Evolutionary conservation across 306 rosid species (phyloP).

Genomic region (Ormosia emarginata): DNA sequence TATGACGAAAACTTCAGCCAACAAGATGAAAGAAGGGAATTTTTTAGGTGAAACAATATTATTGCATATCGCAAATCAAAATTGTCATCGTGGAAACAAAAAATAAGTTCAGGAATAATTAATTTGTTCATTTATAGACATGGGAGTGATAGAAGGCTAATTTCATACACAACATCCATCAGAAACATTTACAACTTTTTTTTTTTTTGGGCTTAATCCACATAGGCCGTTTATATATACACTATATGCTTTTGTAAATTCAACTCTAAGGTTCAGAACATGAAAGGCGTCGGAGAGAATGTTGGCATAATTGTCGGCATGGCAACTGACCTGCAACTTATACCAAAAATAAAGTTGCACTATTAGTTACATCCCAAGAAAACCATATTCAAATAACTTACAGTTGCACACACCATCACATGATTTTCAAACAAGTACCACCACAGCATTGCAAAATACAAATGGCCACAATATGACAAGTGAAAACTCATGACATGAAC

Average conservation of each 20-base stretch:
- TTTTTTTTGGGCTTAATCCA: too few relatives aligned
- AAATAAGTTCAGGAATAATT: not conserved
- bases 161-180: too few relatives aligned
- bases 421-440: not conserved
- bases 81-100: not conserved
- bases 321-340: constrained; percentile 40
- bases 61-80: not conserved
- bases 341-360: not conserved
- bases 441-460: not conserved
- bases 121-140: not conserved
- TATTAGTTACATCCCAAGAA: not conserved
- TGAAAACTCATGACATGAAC: not conserved
- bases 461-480: not conserved
- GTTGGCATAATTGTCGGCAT: constrained; percentile 38
- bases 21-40: too few relatives aligned
- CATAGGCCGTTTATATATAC: not conserved
- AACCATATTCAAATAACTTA: not conserved
- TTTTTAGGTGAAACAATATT: too few relatives aligned
- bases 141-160: too few relatives aligned
- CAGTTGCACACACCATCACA: not conserved
- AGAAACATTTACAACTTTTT: too few relatives aligned
- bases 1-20: too few relatives aligned
- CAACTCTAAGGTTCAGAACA: constrained; percentile 42
- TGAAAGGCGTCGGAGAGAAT: constrained; percentile 57
- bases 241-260: not conserved